phyloP scores from a whole-genome alignment of 176 grass and related monocot genomes.

The Musa acuminata region DNA sequence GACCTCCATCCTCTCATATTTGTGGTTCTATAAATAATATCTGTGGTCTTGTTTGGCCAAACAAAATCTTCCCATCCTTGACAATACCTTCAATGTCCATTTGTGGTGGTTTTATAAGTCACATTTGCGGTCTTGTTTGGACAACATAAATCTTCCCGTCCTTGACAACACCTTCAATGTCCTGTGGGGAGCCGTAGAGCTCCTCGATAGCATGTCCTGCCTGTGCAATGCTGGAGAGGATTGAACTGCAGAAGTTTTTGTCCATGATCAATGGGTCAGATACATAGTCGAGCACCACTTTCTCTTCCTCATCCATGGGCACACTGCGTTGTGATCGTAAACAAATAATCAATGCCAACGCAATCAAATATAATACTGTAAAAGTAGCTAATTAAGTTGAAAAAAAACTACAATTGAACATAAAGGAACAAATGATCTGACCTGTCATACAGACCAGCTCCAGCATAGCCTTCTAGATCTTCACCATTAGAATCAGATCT shows the following conservation, averaged over 20 bases:
- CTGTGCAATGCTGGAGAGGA: conserved; percentile 59
- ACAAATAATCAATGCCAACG: not conserved
- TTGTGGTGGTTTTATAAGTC: not conserved
- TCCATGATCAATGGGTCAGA: conserved; percentile 61
- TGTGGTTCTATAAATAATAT: no score
- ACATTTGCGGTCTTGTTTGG: conserved; percentile 96
- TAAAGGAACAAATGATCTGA: conserved; percentile 6
- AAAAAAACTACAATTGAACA: not conserved
- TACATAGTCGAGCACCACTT: conserved; percentile 73
- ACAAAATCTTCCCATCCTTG: no score
- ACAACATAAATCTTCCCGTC: conserved; percentile 80
- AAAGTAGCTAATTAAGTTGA: not conserved
- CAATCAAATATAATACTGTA: not conserved
- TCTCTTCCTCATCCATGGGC: conserved; percentile 87
- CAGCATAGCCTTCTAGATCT: conserved; percentile 97
- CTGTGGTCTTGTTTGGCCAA: no score
- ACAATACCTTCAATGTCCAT: no score
- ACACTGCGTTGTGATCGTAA: conserved; percentile 33
- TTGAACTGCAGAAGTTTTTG: conserved; percentile 35
- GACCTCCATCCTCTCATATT: no score
- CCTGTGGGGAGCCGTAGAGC: conserved; percentile 68
- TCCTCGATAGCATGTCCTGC: conserved; percentile 66
- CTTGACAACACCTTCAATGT: conserved; percentile 86
- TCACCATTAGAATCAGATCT: conserved; percentile 96
- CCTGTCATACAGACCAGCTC: conserved; percentile 97